Conservation (phyloP, 2,329 filamentous ascomycete species). For the Colletotrichum australisinense region DNA sequence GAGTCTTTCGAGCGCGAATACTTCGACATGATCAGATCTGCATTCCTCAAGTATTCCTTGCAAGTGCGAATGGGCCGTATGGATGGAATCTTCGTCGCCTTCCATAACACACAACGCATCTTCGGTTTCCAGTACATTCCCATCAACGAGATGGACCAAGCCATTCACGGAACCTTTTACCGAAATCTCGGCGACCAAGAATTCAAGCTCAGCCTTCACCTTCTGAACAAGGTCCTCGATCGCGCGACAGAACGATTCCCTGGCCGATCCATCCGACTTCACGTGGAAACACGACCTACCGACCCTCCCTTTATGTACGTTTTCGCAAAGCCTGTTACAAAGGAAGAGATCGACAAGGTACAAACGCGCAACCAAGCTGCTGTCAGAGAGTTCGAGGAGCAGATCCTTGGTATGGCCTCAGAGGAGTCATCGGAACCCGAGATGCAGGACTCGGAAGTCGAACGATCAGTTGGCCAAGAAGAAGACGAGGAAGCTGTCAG, state of each 20-base stretch:
- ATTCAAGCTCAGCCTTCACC: conserved; percentile 81
- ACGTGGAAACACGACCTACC: conserved; percentile 80
- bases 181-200: conserved; percentile 79
- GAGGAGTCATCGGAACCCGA: conserved; percentile 42
- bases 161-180: conserved; percentile 84
- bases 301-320: conserved; percentile 81
- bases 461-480: conserved; percentile 20
- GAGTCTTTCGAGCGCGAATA: conserved; percentile 97
- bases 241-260: conserved; percentile 82
- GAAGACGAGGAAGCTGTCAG: conserved; percentile 30
- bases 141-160: conserved; percentile 86
- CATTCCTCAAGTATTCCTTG: conserved; percentile 95
- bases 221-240: conserved; percentile 85
- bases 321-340: conserved; percentile 85
- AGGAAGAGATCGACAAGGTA: conserved; percentile 78
- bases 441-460: conserved; percentile 35
- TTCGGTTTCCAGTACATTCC: conserved; percentile 98
- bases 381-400: conserved; percentile 76
- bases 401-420: conserved; percentile 64
- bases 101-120: conserved; percentile 92
- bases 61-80: conserved; percentile 97
- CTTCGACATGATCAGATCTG: conserved; percentile 94
- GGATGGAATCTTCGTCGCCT: conserved; percentile 98
- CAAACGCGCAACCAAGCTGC: conserved; percentile 75
- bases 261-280: conserved; percentile 78